Evolutionary conservation across 768 basidiomycete species (phyloP), one percentile per base, ranked within the genome.

Genomic region (Macrocybe gigantea): DNA sequence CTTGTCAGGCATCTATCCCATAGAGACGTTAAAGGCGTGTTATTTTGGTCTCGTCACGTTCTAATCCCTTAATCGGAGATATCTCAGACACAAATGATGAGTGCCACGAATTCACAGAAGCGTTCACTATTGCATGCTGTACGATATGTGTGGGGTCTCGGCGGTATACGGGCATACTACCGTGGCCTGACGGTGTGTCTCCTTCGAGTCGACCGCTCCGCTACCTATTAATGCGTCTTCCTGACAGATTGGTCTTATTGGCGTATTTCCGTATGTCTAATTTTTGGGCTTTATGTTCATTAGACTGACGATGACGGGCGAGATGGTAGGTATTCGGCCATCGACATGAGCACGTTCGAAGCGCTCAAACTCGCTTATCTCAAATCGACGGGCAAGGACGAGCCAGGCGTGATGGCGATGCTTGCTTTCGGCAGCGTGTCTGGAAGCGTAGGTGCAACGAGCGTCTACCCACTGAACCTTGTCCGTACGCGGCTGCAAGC

Each of bases 321-420:
- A 5, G 5, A 30, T 10, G 10, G 11, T 61, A 87, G 85, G 49
- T 90, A 89, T 62, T 86, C 90, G 10, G 95, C 95, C 5, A 99
- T 98, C 53, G 95, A 99, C 65, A 95, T 93, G 90, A 88, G 85
- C 57, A 94, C 94, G 3, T 98, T 96, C 50, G 95, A 97, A 69
- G 91, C 92, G 2, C 80, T 99, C 48, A 98, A 98, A 64, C 71
- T 93, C 38, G 83, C 88, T 2, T 98, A 98, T 64, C 70, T 87
- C 35, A 79, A 82, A 44, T 95, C 93, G 32, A 88, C 89, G 5
- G 86, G 85, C 33, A 80, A 85, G 57, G 85, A 93, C 29, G 94
- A 99, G 62, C 92, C 95, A 0, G 89, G 90, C 2, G 81, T 93
- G 5, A 74, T 93, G 45, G 92, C 89, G 29, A 62, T 93, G 31